Percentiles rank a stretch among this genome's conserved stretches.
Evolutionary conservation across 805 yeast species (phyloP).

Genomic region (Starmerella geochares): DNA sequence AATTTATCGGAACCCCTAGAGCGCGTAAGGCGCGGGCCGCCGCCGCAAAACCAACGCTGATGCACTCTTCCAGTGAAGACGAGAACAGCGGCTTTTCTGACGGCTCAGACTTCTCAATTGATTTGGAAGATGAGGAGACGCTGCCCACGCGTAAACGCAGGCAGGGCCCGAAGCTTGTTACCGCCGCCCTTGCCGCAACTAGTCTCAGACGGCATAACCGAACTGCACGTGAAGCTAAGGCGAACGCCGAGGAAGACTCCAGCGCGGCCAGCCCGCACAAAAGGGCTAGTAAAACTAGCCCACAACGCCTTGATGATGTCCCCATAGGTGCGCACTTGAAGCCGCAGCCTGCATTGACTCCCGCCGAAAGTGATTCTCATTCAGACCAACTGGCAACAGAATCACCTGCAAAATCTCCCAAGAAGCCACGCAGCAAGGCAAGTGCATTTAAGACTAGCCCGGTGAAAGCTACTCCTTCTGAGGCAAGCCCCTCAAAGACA

Average conservation of each 20-base stretch:
- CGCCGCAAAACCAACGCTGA: background rate
- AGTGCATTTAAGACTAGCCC: background rate
- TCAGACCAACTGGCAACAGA: background rate
- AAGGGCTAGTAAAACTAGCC: too few species aligned
- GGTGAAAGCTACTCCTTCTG: background rate
- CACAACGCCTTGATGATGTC: too few species aligned
- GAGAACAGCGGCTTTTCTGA: background rate
- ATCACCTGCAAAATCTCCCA: background rate
- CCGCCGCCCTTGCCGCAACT: background rate
- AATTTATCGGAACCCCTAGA: background rate
- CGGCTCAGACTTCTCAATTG: conserved; percentile 1
- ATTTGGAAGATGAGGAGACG: background rate
- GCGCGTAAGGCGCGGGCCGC: background rate
- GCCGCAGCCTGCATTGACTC: too few species aligned
- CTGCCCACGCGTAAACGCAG: background rate
- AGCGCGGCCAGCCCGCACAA: too few species aligned
- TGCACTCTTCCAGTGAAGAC: background rate
- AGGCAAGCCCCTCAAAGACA: background rate
- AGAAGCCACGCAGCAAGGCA: background rate
- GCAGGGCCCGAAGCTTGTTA: background rate
- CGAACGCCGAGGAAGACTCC: too few species aligned
- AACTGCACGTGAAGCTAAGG: background rate
- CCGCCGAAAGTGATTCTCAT: background rate
- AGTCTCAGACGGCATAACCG: background rate
- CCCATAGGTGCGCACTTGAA: too few species aligned